Evolutionary conservation across 768 basidiomycete species (phyloP).

Genomic region (Phlegmacium glaucopus): DNA sequence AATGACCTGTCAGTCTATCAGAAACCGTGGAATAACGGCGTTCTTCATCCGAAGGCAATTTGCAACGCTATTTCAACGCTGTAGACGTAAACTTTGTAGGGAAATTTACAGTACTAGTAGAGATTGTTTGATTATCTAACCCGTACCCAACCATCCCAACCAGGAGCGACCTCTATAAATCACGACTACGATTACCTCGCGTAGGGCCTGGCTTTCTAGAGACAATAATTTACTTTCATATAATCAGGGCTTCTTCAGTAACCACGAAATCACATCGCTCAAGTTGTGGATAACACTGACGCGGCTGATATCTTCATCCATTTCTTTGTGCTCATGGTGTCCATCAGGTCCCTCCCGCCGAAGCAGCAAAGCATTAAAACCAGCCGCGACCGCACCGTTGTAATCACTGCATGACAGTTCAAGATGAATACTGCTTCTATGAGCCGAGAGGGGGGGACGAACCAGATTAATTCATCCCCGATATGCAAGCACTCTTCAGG

Average conservation of each 20-base stretch:
- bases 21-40: too few relatives aligned
- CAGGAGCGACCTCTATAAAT: neutral
- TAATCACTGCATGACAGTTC: slow-evolving; percentile 50
- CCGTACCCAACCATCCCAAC: too few relatives aligned
- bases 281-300: slow-evolving; percentile 34
- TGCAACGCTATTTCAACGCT: too few relatives aligned
- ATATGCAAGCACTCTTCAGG: slow-evolving; percentile 58
- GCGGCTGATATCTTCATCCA: slow-evolving; percentile 34
- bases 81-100: neutral
- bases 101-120: neutral
- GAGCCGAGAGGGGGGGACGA: slow-evolving; percentile 17
- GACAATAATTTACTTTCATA: neutral
- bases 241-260: neutral
- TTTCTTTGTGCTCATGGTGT: slow-evolving; percentile 41
- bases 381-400: slow-evolving; percentile 51
- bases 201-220: neutral
- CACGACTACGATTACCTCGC: neutral
- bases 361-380: slow-evolving; percentile 56
- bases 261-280: slow-evolving; percentile 17
- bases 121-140: too few relatives aligned
- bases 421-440: neutral
- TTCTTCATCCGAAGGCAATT: too few relatives aligned
- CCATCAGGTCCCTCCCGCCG: slow-evolving; percentile 47
- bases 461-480: slow-evolving; percentile 73
- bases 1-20: too few relatives aligned